Base-by-base conservation (phyloP, 2,329 filamentous ascomycete genomes). In the Cladosporium sp. region DNA sequence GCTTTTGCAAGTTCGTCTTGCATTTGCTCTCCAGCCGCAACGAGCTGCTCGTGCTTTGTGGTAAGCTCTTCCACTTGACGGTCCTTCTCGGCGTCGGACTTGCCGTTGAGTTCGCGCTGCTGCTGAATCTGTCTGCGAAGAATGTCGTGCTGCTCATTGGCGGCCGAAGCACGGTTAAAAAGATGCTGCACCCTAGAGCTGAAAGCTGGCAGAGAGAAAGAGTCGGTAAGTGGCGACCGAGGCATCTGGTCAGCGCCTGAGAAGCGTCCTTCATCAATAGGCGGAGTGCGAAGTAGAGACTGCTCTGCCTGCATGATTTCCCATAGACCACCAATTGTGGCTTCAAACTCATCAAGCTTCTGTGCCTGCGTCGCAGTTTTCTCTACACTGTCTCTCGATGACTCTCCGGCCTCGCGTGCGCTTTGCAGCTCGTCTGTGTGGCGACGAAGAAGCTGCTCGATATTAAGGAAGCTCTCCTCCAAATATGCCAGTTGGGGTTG, bases 101-200 rank as follows among this genome's bases (percentile, higher is more conserved):
- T 93, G 80, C 85, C 93, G 79, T 96, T 96, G 65, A 97, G 85
- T 74, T 96, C 92, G 66, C 93, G 90, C 79, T 98, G 94, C 76
- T 98, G 93, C 80, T 96, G 94, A 73, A 97, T 94, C 77, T 98
- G 93, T 52, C 93, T 88, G 73, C 94, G 90, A 10, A 98, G 84
- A 26, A 97, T 93, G 58, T 88, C 87, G 76, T 97, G 96, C 75
- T 98, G 93, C 72, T 97, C 91, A 68, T 91, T 89, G 40, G 97
- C 82, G 23, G 86, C 86, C 21, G 89, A 90, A n/a, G 92, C 86
- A 66, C 92, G 90, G 49, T 84, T 83, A 74, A 93, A 92, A 5
- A 97, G 81, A 80, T 88, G 90, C 72, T 93, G 89, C 0, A 98
- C 88, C 73, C 91, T 92, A 10, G 86, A 82, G 18, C 88, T 89